Base-by-base conservation (phyloP, 2,329 filamentous ascomycete species). In the Ophiostoma angusticollis region DNA sequence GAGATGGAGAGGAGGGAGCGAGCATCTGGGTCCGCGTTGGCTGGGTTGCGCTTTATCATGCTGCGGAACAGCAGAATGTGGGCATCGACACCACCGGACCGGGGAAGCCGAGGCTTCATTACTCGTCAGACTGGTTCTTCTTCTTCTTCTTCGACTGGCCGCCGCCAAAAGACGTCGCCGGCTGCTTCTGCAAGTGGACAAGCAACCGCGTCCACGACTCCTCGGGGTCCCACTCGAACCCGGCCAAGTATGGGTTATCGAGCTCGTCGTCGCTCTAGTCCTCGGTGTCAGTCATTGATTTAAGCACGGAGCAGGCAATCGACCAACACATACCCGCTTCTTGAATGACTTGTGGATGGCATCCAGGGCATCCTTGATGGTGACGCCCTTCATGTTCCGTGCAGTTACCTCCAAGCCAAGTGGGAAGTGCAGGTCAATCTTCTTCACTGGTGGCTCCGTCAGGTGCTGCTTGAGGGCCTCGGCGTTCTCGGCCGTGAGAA, bases 301-400 rank as follows among this genome's bases (percentile, higher is more conserved):
- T 39, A 19, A 11, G 1, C 2, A 24, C 24, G 31, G 27, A 13
- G n/a, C 4, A 17, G 6, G 5, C 12, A 9, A 22, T 12, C 8
- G n/a, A 9, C 7, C 5, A 13, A n/a, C 14, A 60, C 76, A 52
- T 63, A 87, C 89, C 74, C 87, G 81, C 77, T 95, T 95, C 74
- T 93, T 93, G 71, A 84, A 93, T 52, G 83, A 75, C 70, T 94
- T 95, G 72, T 94, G 71, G 63, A 96, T 95, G 54, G 85, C 89
- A 60, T 95, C 87, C 59, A 94, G 59, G 42, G 86, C 86, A 62
- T 96, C 89, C 70, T 95, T 95, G 70, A 96, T 89, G 41, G 89
- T 96, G 50, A 96, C 86, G 41, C 89, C 89, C 62, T 87, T 89
- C 52, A 87, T 67, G 64, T 95, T 96, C 55, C 89, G 76, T 56